A percentile compares a stretch with the other conserved stretches of the same genome.
Conservation (phyloP, 2,329 filamentous ascomycete genomes). For the Grosmannia serpens region DNA sequence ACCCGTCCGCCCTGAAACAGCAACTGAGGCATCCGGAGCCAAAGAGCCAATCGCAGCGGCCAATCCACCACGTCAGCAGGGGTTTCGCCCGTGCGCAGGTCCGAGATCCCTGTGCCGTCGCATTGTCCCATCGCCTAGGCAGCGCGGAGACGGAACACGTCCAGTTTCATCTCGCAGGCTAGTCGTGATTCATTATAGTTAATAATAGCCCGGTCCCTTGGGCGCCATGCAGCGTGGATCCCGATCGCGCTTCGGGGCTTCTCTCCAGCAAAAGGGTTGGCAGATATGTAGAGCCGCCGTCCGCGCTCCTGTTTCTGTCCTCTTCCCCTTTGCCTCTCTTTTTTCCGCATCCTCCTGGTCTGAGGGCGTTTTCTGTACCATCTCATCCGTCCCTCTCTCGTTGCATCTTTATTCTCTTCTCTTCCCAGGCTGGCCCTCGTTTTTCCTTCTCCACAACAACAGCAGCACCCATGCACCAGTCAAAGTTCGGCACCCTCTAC, state of each 20-base stretch:
- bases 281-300: background rate
- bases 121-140: too few relatives aligned
- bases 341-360: background rate
- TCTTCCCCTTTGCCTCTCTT: background rate
- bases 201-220: too few relatives aligned
- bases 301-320: background rate
- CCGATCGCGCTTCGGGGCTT: too few relatives aligned
- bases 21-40: background rate
- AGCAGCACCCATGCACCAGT: background rate
- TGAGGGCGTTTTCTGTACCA: background rate
- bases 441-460: background rate
- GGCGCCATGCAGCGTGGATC: too few relatives aligned
- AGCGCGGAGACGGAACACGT: background rate
- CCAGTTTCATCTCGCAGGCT: background rate
- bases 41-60: background rate
- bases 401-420: background rate
- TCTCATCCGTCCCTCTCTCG: background rate
- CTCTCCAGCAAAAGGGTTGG: too few relatives aligned
- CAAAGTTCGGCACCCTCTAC: background rate
- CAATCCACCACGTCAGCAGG: background rate
- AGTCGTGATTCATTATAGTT: too few relatives aligned
- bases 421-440: constrained; percentile 5
- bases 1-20: background rate
- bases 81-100: background rate
- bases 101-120: background rate